Percentiles rank a stretch among this genome's conserved stretches.
Conservation (phyloP, 1,284 basidiomycete genomes). For the Ustilago hordei region DNA sequence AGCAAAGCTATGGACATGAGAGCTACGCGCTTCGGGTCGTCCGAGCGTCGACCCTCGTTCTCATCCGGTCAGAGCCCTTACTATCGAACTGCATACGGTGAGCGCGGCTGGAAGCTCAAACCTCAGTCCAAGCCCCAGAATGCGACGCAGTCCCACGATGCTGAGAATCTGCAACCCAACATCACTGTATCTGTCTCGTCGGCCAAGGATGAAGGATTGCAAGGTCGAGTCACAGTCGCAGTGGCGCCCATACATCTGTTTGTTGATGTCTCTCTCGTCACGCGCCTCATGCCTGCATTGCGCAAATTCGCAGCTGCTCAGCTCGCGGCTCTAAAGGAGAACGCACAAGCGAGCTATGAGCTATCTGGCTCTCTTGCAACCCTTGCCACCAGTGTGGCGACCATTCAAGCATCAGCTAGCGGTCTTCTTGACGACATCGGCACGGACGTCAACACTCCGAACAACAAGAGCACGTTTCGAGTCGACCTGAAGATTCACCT, state of each 20-base stretch:
- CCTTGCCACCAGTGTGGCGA: slow-evolving; percentile 35
- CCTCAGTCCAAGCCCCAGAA: slow-evolving; percentile 5
- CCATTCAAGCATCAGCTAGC: slow-evolving; percentile 30
- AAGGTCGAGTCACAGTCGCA: slow-evolving; percentile 9
- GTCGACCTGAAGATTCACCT: slow-evolving; percentile 31
- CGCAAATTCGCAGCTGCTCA: slow-evolving; percentile 32
- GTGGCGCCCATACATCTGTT: slow-evolving; percentile 54
- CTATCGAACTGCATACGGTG: slow-evolving; percentile 38
- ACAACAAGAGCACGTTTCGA: slow-evolving; percentile 9
- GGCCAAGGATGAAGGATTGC: neutral
- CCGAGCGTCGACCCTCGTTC: slow-evolving; percentile 19
- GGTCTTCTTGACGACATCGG: slow-evolving; percentile 13
- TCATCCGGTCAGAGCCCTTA: slow-evolving; percentile 25
- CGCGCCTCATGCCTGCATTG: slow-evolving; percentile 45
- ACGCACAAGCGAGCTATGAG: neutral
- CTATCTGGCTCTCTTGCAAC: slow-evolving; percentile 39
- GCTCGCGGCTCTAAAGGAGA: slow-evolving; percentile 16
- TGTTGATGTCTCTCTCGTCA: slow-evolving; percentile 48
- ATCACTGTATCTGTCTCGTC: slow-evolving; percentile 6
- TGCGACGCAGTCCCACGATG: neutral
- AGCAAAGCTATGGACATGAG: neutral
- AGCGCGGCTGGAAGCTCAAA: slow-evolving; percentile 57
- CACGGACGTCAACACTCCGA: neutral
- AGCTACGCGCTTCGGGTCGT: slow-evolving; percentile 29
- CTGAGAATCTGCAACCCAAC: slow-evolving; percentile 3